Base-by-base conservation (phyloP, 768 basidiomycete genomes). In the Auricularia auricula-judae region DNA sequence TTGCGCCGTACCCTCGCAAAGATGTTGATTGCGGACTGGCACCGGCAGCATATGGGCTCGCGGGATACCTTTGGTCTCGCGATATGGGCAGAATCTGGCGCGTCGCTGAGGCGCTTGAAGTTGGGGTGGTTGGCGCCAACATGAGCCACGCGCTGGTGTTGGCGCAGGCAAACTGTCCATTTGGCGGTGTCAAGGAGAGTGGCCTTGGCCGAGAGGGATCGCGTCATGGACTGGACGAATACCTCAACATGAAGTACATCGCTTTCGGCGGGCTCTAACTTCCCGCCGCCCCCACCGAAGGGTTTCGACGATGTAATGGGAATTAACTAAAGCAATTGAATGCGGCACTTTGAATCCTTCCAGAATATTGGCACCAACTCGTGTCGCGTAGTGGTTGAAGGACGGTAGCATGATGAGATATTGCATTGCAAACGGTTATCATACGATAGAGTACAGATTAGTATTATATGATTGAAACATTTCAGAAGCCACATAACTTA, bases 51-150 rank as follows among this genome's bases (percentile, higher is more conserved):
- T 84, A 89, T 34, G 97, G 97, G 0, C 80, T 99, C 23, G 93
- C 96, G 21, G 95, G 94, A 3, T 97, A 98, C 76, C 95, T 98
- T 80, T 99, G 86, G 80, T 83, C 86, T 42, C 75, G 84, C 44
- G 96, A 98, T 72, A 80, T 97, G 3, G 90, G 92, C 3, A 78
- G 95, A 44, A 87, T 91, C 54, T 98, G 92, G 91, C 83, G 96
- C 53, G 94, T 99, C 18, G 93, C 95, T 16, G 97, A 97, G 78
- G 88, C 82, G 68, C 79, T 98, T 35, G 93, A 99, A 75, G 93
- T 95, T 4, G 96, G 95, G 3, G 98, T 88, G 86, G 91, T 95
- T 29, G 91, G 90, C 36, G 80, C 82, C 60, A 94, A 94, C 74
- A 91, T 90, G 1, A 88, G 89, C 3, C 61, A 29, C 29, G 29